Evolutionary conservation across 306 rosid species (phyloP), one percentile per base, ranked within the genome.

Genomic region (Phaseolus lunatus): DNA sequence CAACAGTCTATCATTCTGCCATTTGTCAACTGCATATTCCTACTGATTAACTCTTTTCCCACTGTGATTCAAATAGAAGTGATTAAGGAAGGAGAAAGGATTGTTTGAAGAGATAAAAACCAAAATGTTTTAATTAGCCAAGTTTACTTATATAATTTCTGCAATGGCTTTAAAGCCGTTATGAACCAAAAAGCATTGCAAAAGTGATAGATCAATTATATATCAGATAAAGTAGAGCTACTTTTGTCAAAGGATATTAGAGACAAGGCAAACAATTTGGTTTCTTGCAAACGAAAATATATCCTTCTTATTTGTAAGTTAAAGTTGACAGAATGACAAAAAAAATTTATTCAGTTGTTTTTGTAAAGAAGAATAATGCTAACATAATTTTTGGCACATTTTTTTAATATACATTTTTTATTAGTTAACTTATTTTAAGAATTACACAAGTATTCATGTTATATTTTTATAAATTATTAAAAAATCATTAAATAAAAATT

Each of bases 11-110:
- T 64, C 48, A 18, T 66, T 41, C 35, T 41, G 52, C 56, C 47
- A 50, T 70, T 29, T 49, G 45, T 70, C 62, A 2, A 31, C 19
- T 70, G 61, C 75, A 70, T 70, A 68, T 68, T 48, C 61, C 74
- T 48, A 27, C 27, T 31, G 7, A 12, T 33, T 50, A 33, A 31
- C n/a, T 20, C 16, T 66, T 66, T 39, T 41, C 11, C 52, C 31
- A 39, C 68, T 18, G 19, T 70, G 29, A 29, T 29, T 49, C 27
- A 26, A 27, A n/a, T 2, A 69, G 44, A 69, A 48, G 43, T 14
- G 26, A 16, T n/a, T 14, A 50, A 50, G 7, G 57, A 50, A 50
- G 7, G 57, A 64, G 49, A 65, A 19, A 39, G n/a, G n/a, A 65
- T n/a, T 1, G 69, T 31, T 61, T 31, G 20, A 31, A 63, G n/a